Evolutionary conservation across 106 monocot genomes (phyloP), one percentile per base, ranked within the genome.

Genomic region (Apostasia shenzhenica): DNA sequence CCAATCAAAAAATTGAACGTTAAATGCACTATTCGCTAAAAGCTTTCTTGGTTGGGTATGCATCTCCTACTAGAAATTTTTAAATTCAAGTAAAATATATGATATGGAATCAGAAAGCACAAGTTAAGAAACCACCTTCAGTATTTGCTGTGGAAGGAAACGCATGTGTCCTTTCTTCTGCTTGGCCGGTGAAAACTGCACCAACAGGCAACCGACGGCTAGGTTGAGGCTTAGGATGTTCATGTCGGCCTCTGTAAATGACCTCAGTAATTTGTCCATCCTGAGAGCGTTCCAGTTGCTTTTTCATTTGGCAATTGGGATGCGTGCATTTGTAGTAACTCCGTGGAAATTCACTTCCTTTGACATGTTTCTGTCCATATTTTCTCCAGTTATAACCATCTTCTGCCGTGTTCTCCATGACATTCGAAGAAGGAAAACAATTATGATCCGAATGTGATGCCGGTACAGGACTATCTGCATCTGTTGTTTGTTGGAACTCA

Each of bases 321-420:
- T 97, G 92, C 1, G 95, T 97, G 68, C 95, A 94, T 81, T 94
- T 94, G 73, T 94, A 94, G 75, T 94, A 94, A 67, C 94, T 94
- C 62, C 94, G 46, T 5, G 95, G 95, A 77, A 86, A 92, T 75
- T 92, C 95, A 79, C 92, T 84, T 79, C 95, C 95, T 83, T 97
- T 97, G 8, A 97, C 95, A 83, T 79, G 95, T 70, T 97, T 97
- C 39, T 97, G 95, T 6, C 95, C 95, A 83, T 97, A 97, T 78
- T 97, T 97, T 52, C 95, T 72, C 95, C 95, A 97, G 74, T 92
- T 97, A 77, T 92, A 97, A 41, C 94, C 90, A 85, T 97, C 95
- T 68, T 97, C 95, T 65, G 70, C 48, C 41, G 81, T 81, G 68
- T 85, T 94, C 14, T 94, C 86, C 58, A 50, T 73, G 41, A 54